Evolutionary conservation across 352 stramenopile species (phyloP).

Genomic region (Aphanomyces euteiches): DNA sequence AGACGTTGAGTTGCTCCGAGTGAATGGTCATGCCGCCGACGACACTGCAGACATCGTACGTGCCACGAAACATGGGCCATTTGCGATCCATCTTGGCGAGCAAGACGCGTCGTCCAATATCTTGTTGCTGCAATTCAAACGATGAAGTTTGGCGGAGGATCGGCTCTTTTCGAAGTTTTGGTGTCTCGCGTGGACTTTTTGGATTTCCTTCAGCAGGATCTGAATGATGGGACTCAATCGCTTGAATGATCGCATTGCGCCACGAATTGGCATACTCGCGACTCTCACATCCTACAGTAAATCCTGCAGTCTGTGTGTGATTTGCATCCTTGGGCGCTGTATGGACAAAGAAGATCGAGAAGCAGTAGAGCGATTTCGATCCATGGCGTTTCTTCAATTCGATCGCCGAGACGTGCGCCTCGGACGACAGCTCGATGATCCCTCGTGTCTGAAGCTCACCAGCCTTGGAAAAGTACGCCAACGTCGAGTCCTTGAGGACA

Average conservation of each 20-base stretch:
- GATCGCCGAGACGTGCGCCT: constrained; percentile 13
- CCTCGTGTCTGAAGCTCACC: constrained; percentile 21
- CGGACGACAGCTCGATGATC: constrained; percentile 9
- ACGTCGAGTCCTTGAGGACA: constrained; percentile 22
- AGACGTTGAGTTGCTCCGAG: constrained; percentile 5
- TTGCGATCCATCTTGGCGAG: constrained; percentile 21
- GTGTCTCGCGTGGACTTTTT: not conserved
- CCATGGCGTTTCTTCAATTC: constrained; percentile 3
- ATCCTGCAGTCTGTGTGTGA: not conserved
- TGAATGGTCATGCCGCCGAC: constrained; percentile 16
- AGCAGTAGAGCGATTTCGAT: constrained; percentile 24
- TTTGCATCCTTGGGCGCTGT: not conserved
- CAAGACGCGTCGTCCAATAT: constrained; percentile 4
- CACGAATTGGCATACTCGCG: constrained; percentile 9
- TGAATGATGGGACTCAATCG: not conserved
- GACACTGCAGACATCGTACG: constrained; percentile 19
- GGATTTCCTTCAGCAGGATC: not conserved
- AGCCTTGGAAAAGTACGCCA: constrained; percentile 28
- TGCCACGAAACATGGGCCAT: constrained; percentile 22
- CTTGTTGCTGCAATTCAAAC: constrained; percentile 19
- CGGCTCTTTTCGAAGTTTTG: not conserved
- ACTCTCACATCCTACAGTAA: constrained; percentile 11
- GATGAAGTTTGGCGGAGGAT: constrained; percentile 1
- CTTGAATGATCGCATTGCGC: constrained; percentile 19
- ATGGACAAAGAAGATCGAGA: constrained; percentile 20